phyloP scores from a whole-genome alignment of 2,329 filamentous ascomycete genomes.

The Aspergillus terreus region DNA sequence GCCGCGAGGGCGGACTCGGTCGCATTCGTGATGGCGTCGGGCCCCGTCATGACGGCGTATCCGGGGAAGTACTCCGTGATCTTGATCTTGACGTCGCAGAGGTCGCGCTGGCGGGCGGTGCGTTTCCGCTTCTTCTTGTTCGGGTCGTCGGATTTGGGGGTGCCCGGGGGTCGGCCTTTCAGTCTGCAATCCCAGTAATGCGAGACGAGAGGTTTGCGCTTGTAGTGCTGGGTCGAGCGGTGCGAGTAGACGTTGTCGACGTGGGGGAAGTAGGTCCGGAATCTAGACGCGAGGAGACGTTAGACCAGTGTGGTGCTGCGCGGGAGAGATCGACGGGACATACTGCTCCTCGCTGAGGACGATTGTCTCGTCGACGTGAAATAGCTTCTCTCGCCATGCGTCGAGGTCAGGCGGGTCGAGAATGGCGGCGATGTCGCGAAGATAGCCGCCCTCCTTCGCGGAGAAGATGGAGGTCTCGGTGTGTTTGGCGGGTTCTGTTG shows the following conservation, averaged over 20 bases:
- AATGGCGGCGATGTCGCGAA: conserved; percentile 50
- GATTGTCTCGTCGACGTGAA: conserved; percentile 71
- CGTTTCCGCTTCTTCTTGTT: conserved; percentile 80
- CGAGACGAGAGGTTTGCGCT: conserved; percentile 76
- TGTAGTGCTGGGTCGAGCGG: conserved; percentile 75
- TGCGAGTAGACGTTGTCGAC: conserved; percentile 83
- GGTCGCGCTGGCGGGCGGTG: conserved; percentile 67
- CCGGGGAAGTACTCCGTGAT: conserved; percentile 73
- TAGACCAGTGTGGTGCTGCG: neutral
- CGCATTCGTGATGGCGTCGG: conserved; percentile 16
- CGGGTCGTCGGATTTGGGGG: conserved; percentile 73
- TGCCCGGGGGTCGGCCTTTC: conserved; percentile 74
- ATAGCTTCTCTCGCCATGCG: conserved; percentile 68
- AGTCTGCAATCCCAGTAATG: conserved; percentile 83
- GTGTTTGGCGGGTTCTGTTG: conserved; percentile 14
- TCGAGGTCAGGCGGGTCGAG: conserved; percentile 64
- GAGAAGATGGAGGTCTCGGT: conserved; percentile 19
- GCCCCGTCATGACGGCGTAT: conserved; percentile 28
- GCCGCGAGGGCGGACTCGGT: conserved; percentile 17
- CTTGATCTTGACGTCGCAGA: conserved; percentile 86
- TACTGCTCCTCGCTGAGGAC: conserved; percentile 71
- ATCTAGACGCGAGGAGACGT: conserved; percentile 47
- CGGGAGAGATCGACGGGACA: conserved; percentile 19
- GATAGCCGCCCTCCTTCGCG: conserved; percentile 20
- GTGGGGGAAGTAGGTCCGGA: conserved; percentile 77